Base-by-base conservation (phyloP, 75 land plant genomes). In the Pseudotsuga menziesii region DNA sequence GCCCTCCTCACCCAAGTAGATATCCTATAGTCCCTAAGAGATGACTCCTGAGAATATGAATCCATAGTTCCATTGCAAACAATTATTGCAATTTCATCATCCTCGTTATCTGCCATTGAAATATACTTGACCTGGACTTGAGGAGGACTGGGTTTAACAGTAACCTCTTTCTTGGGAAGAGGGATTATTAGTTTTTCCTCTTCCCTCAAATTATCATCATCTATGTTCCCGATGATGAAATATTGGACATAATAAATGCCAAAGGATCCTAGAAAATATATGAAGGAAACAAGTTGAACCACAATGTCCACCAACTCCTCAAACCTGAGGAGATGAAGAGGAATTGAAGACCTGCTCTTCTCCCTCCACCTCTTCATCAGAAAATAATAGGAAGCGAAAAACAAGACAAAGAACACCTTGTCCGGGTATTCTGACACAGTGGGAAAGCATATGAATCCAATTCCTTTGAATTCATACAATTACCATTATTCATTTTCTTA, bases 311-410 rank as follows among this genome's bases (percentile, higher is more conserved):
- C 75, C 25, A 91, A 82, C 82, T 91, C 97, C 16, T 79, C 85
- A 48, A 91, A 52, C 72, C 79, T 80, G 59, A 93, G 73, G 77
- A 90, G 78, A 77, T 91, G 94, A 44, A 95, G 84, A 9, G 94
- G 94, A 8, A 85, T 85, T 8, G 89, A 86, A 56, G 77, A 78
- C 44, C 92, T 82, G 85, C 86, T 89, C 89, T 95, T 95, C 71
- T 91, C 98, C 61, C 97, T 63, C 96, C 98, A 95, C 25, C 92
- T 81, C n/a, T 82, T 76, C 86, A 94, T 83, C 29, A 94, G 81
- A 78, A 75, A 90, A 80, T 88, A 86, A 12, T 83, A 80, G 1
- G 88, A 84, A 71, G 80, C 60, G 77, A 90, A 83, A 77, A 94
- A 90, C 27, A 92, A 78, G 9, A 85, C 73, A 54, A 90, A 75